Percentiles rank a stretch among this genome's conserved stretches.
Conservation (phyloP, 768 basidiomycete genomes). For the Naganishia antarctica region DNA sequence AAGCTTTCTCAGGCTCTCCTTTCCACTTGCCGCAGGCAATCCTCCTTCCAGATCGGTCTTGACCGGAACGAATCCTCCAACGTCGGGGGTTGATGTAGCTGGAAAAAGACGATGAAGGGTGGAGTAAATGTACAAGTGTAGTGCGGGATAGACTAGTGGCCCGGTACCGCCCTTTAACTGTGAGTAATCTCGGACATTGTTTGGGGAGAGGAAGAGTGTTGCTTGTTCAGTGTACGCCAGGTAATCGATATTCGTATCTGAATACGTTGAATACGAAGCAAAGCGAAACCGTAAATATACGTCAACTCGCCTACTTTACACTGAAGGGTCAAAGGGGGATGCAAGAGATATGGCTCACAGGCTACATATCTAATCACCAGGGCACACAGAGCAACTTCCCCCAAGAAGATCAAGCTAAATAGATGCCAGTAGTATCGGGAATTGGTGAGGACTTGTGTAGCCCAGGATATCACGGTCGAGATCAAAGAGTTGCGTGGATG, state of each 20-base stretch:
- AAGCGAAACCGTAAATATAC: not conserved
- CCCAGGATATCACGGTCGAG: not conserved
- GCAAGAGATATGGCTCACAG: conserved; percentile 57
- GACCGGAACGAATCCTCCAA: conserved; percentile 20
- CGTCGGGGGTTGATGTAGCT: conserved; percentile 1
- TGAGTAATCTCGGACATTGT: conserved; percentile 77
- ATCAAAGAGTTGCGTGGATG: not conserved
- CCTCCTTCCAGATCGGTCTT: conserved; percentile 2
- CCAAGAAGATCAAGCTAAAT: conserved; percentile 62
- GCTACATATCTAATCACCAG: conserved; percentile 75
- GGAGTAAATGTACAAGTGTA: conserved; percentile 78
- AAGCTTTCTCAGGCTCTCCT: not conserved
- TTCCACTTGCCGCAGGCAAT: not conserved
- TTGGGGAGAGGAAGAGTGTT: conserved; percentile 58
- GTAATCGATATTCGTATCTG: conserved; percentile 99
- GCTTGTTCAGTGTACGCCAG: conserved; percentile 90
- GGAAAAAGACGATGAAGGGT: conserved; percentile 60
- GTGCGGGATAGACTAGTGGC: conserved; percentile 89
- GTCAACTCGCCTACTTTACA: not conserved
- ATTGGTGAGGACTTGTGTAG: conserved; percentile 23
- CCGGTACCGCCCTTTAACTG: conserved; percentile 83
- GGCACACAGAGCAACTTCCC: conserved; percentile 71
- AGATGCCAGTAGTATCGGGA: conserved; percentile 62
- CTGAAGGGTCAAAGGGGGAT: not conserved
- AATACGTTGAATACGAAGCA: conserved; percentile 28